Percentiles rank a stretch among this genome's conserved stretches.
Conservation (phyloP, 2,329 filamentous ascomycete genomes). For the Aspergillus sp. region DNA sequence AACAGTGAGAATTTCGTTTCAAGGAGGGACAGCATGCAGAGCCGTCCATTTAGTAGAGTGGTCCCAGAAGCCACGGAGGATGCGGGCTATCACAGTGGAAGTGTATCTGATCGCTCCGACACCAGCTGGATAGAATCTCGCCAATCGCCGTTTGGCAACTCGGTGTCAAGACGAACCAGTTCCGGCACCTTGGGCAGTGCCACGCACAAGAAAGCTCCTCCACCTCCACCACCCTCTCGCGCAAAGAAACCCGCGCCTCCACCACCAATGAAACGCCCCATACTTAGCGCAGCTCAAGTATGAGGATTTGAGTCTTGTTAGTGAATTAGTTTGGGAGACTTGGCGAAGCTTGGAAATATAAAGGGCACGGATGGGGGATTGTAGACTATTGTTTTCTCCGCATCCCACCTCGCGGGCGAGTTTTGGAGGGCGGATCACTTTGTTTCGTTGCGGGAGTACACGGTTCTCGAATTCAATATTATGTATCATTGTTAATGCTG, state of each 20-base stretch:
- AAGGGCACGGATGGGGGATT: background rate
- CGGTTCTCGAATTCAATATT: background rate
- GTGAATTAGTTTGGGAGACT: background rate
- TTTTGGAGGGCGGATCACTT: background rate
- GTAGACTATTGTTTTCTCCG: constrained; percentile 1
- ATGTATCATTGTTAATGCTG: constrained; percentile 12
- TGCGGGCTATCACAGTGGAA: constrained; percentile 47
- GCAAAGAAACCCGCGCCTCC: constrained; percentile 66
- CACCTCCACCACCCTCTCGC: constrained; percentile 62
- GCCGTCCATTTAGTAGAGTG: constrained; percentile 43
- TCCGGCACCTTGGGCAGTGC: constrained; percentile 42
- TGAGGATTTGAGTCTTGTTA: constrained; percentile 10
- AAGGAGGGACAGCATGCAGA: constrained; percentile 48
- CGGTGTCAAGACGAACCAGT: constrained; percentile 53
- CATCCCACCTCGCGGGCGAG: constrained; percentile 9
- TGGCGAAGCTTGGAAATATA: background rate
- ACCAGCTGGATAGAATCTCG: constrained; percentile 55
- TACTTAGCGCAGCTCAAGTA: constrained; percentile 28
- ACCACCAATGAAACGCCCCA: constrained; percentile 61
- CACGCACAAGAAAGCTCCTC: constrained; percentile 55
- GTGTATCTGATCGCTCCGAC: constrained; percentile 51
- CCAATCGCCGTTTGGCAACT: constrained; percentile 53
- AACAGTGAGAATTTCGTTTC: constrained; percentile 56
- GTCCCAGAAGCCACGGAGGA: constrained; percentile 53
- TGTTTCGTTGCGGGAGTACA: background rate